Percentiles rank a stretch among this genome's conserved stretches.
phyloP scores from a whole-genome alignment of 1,284 basidiomycete species.

The Coriolopsis trogii region DNA sequence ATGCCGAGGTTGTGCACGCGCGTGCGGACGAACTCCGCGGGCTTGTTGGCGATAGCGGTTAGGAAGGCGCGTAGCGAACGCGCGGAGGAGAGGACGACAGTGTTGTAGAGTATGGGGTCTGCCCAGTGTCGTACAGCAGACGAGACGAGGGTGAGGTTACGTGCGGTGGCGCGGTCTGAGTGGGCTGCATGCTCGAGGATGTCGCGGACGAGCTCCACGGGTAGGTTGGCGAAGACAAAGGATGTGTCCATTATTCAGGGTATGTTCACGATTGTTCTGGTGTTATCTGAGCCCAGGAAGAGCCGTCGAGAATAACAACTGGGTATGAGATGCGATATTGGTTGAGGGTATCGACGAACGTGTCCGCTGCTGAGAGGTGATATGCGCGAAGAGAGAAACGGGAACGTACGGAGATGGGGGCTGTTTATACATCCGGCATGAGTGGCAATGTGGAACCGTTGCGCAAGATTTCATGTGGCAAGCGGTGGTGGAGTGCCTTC shows the following conservation, averaged over 20 bases:
- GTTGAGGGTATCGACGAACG: constrained; percentile 10
- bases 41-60: constrained; percentile 33
- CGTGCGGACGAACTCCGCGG: constrained; percentile 27
- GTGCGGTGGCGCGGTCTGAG: constrained; percentile 32
- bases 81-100: constrained; percentile 40
- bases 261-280: neutral
- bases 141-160: constrained; percentile 39
- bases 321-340: constrained; percentile 16
- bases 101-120: constrained; percentile 41
- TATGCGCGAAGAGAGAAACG: constrained; percentile 9
- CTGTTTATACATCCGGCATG: constrained; percentile 7
- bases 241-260: constrained; percentile 11
- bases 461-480: constrained; percentile 8
- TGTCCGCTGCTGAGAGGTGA: constrained; percentile 6
- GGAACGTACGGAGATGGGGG: neutral
- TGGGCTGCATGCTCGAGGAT: constrained; percentile 40
- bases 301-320: too few species aligned
- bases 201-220: constrained; percentile 40
- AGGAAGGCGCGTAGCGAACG: constrained; percentile 37
- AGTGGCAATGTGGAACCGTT: constrained; percentile 4
- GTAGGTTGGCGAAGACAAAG: constrained; percentile 35
- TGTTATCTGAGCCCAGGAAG: too few species aligned
- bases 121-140: constrained; percentile 37
- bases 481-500: constrained; percentile 19
- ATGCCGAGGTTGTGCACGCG: constrained; percentile 35